Conservation (phyloP, 2,329 filamentous ascomycete genomes). For the Microdochium bolleyi region DNA sequence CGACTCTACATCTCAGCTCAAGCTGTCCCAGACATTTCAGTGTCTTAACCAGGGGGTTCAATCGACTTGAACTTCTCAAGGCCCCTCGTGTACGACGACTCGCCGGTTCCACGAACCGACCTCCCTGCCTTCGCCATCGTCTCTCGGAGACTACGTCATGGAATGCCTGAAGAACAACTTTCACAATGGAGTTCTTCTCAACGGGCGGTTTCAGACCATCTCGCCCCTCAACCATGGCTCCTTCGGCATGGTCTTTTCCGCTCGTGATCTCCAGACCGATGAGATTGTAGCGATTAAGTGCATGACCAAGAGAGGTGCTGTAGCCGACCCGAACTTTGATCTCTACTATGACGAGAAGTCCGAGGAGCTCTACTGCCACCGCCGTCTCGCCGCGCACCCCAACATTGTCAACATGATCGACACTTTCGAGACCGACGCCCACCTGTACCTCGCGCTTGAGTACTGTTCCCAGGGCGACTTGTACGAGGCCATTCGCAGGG, state of each 20-base stretch:
- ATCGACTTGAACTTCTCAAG: neutral
- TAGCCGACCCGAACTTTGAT: constrained; percentile 50
- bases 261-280: constrained; percentile 68
- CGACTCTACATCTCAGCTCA: too few species aligned
- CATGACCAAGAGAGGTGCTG: constrained; percentile 71
- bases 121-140: constrained; percentile 23
- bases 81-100: constrained; percentile 13
- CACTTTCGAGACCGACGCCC: constrained; percentile 85
- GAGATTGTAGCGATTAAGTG: constrained; percentile 93
- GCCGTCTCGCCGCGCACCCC: constrained; percentile 67
- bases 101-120: constrained; percentile 13
- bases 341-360: constrained; percentile 76
- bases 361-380: constrained; percentile 74
- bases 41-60: neutral
- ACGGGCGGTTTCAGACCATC: constrained; percentile 84
- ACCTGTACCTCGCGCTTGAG: constrained; percentile 88
- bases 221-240: constrained; percentile 97
- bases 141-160: constrained; percentile 43
- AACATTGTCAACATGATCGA: constrained; percentile 92
- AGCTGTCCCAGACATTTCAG: too few species aligned
- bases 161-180: constrained; percentile 84
- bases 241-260: constrained; percentile 97
- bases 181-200: constrained; percentile 68
- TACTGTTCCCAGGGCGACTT: constrained; percentile 93
- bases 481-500: constrained; percentile 91